Evolutionary conservation across 2,329 filamentous ascomycete species (phyloP).

Genomic region (Claviceps sp.): DNA sequence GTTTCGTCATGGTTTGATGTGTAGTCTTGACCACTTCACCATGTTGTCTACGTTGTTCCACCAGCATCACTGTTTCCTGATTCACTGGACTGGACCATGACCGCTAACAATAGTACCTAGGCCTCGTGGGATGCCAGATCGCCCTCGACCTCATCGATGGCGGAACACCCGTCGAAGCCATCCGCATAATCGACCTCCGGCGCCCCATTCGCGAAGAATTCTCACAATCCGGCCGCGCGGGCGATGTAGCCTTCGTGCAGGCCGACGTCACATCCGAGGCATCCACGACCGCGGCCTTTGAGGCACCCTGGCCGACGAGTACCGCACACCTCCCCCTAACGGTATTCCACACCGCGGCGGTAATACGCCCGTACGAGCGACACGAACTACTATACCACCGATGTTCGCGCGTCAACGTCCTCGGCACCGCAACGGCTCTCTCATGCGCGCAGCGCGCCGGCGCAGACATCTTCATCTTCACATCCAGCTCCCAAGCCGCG

Average conservation of each 20-base stretch:
- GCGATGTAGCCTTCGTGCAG: slow-evolving; percentile 27
- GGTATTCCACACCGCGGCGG: slow-evolving; percentile 44
- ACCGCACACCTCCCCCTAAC: slow-evolving; percentile 34
- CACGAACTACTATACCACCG: slow-evolving; percentile 29
- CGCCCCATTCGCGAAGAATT: slow-evolving; percentile 29
- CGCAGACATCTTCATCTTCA: slow-evolving; percentile 37
- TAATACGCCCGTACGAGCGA: slow-evolving; percentile 38
- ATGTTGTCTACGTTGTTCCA: too few relatives aligned
- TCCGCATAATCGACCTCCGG: slow-evolving; percentile 40
- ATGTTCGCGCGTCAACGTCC: slow-evolving; percentile 34
- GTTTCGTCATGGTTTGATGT: too few relatives aligned
- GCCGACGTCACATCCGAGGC: slow-evolving; percentile 35
- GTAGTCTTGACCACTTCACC: too few relatives aligned
- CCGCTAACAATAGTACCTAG: slow-evolving; percentile 15
- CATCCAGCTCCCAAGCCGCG: slow-evolving; percentile 33
- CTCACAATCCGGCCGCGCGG: slow-evolving; percentile 17
- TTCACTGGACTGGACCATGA: too few relatives aligned
- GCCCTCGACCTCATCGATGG: slow-evolving; percentile 38
- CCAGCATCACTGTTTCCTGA: too few relatives aligned
- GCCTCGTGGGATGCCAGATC: slow-evolving; percentile 42
- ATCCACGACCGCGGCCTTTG: slow-evolving; percentile 32
- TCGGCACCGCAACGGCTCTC: slow-evolving; percentile 35
- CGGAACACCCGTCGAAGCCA: slow-evolving; percentile 34
- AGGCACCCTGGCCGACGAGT: slow-evolving; percentile 29
- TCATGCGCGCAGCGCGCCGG: slow-evolving; percentile 30